Evolutionary conservation across 1,284 basidiomycete genomes (phyloP).

Genomic region (Tilletiaria anomala): DNA sequence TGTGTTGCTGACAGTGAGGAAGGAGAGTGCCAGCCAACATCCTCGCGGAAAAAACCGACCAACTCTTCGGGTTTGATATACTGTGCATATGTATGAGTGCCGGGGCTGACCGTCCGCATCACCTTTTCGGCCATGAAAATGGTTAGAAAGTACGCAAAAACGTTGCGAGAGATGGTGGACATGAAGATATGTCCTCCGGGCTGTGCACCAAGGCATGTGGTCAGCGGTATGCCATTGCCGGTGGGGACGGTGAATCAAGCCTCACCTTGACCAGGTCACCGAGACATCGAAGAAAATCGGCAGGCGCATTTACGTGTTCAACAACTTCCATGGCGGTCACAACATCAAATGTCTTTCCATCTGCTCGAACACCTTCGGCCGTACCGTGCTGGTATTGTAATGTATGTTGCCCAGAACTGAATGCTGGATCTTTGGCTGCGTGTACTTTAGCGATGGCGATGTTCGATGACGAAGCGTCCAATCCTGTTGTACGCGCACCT

Average conservation of each 20-base stretch:
- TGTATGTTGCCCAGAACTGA: slow-evolving; percentile 37
- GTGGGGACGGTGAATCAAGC: too few species aligned
- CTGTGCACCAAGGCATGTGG: slow-evolving; percentile 41
- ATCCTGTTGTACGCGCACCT: slow-evolving; percentile 68
- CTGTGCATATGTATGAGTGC: slow-evolving; percentile 84
- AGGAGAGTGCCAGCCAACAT: too few species aligned
- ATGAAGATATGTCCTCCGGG: slow-evolving; percentile 91
- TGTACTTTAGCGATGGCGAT: slow-evolving; percentile 73
- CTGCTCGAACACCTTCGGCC: slow-evolving; percentile 55
- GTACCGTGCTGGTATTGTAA: slow-evolving; percentile 56
- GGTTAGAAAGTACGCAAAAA: slow-evolving; percentile 72
- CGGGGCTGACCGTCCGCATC: slow-evolving; percentile 59
- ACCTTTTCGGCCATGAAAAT: slow-evolving; percentile 81
- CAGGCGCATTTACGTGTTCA: slow-evolving; percentile 89
- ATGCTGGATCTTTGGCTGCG: slow-evolving; percentile 57
- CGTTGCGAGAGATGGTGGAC: slow-evolving; percentile 89
- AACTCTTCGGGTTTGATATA: slow-evolving; percentile 80
- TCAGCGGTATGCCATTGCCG: too few species aligned
- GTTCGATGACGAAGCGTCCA: slow-evolving; percentile 79
- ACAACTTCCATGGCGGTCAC: slow-evolving; percentile 97
- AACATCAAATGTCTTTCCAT: slow-evolving; percentile 56
- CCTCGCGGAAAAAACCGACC: slow-evolving; percentile 59
- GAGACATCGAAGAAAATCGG: slow-evolving; percentile 49
- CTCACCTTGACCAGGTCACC: slow-evolving; percentile 18
- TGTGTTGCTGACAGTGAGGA: slow-evolving; percentile 39